Conservation (phyloP, 1,284 basidiomycete genomes). For the Malassezia japonica region DNA sequence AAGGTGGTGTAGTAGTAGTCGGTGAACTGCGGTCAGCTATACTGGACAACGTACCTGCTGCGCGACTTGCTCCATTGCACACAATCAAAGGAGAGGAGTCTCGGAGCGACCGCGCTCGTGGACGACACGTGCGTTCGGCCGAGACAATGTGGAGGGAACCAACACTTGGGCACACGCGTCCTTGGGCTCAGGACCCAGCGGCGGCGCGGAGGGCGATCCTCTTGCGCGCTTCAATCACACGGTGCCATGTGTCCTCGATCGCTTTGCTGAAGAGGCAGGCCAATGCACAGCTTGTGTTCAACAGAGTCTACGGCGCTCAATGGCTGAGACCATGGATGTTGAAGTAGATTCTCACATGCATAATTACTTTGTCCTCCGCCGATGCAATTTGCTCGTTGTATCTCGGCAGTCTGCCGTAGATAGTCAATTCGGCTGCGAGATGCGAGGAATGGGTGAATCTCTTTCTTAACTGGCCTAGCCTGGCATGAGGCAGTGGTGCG, state of each 20-base stretch:
- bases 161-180: too few species aligned
- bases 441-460: too few species aligned
- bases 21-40: constrained; percentile 29
- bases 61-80: constrained; percentile 38
- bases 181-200: too few species aligned
- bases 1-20: constrained; percentile 54
- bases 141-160: neutral
- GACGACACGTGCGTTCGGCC: neutral
- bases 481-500: neutral
- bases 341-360: constrained; percentile 2
- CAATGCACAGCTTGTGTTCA: neutral
- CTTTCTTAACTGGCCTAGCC: neutral
- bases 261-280: neutral
- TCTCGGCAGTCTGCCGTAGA: too few species aligned
- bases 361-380: too few species aligned
- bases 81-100: neutral
- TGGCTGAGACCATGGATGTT: too few species aligned
- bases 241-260: too few species aligned
- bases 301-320: too few species aligned
- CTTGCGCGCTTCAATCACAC: too few species aligned
- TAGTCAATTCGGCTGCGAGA: too few species aligned
- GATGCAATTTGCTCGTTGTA: too few species aligned
- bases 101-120: neutral
- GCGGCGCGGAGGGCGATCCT: too few species aligned
- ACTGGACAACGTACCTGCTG: constrained; percentile 20